These are phyloP conservation scores for Coemansia sp. DNA, from an alignment of 192 early-diverging fungal species.

Conservation along the genomic window DNA sequence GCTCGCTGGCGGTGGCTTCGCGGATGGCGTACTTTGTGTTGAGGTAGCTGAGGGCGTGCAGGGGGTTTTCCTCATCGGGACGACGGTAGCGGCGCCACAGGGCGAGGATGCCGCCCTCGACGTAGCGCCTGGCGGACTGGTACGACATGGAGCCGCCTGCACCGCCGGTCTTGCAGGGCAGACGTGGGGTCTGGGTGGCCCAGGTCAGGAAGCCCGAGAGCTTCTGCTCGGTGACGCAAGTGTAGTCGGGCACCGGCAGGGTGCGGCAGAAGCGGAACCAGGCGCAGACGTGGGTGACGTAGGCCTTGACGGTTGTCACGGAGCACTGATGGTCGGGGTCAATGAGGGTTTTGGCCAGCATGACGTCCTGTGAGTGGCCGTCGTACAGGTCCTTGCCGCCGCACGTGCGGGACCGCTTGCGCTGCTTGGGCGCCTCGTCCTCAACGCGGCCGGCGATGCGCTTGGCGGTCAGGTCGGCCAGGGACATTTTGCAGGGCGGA, in stretches of 20 bases:
- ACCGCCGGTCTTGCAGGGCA: slow-evolving; percentile 48
- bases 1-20: slow-evolving; percentile 45
- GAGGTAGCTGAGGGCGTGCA: slow-evolving; percentile 50
- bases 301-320: slow-evolving; percentile 51
- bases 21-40: slow-evolving; percentile 53
- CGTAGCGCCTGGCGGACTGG: slow-evolving; percentile 51
- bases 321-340: slow-evolving; percentile 54
- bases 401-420: slow-evolving; percentile 51
- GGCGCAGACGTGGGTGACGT: slow-evolving; percentile 50
- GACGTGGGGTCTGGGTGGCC: slow-evolving; percentile 51
- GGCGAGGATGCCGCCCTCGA: slow-evolving; percentile 52
- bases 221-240: slow-evolving; percentile 47
- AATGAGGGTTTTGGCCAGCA: slow-evolving; percentile 52
- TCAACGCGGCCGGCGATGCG: slow-evolving; percentile 18
- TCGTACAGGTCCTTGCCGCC: slow-evolving; percentile 53
- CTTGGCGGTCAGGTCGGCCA: slow-evolving; percentile 24
- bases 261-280: slow-evolving; percentile 54
- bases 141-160: slow-evolving; percentile 50
- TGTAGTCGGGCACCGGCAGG: slow-evolving; percentile 45
- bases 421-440: slow-evolving; percentile 42
- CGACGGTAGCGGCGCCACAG: slow-evolving; percentile 47
- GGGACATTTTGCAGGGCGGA: slow-evolving; percentile 7
- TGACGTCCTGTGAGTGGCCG: slow-evolving; percentile 51
- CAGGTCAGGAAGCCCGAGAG: slow-evolving; percentile 51
- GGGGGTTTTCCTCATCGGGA: slow-evolving; percentile 45